phyloP scores from a whole-genome alignment of 192 early-diverging fungal genomes.

The Lunasporangiospora selenospora region DNA sequence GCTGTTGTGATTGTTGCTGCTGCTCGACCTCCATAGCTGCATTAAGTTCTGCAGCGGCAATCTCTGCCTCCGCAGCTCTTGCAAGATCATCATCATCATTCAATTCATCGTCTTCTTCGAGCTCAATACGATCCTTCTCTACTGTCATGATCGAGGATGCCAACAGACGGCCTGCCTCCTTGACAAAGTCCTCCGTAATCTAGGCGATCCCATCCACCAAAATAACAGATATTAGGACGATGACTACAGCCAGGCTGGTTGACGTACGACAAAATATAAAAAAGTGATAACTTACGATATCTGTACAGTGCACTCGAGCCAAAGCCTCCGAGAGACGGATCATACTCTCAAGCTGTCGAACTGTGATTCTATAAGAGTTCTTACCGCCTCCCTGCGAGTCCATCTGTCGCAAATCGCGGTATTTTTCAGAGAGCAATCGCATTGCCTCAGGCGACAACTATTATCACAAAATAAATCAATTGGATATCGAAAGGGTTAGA shows the following conservation, averaged over 20 bases:
- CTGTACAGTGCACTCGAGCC: slow-evolving; percentile 82
- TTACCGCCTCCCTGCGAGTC: slow-evolving; percentile 75
- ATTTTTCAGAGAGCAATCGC: slow-evolving; percentile 79
- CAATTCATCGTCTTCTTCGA: slow-evolving; percentile 58
- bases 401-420: slow-evolving; percentile 85
- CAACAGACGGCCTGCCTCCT: slow-evolving; percentile 85
- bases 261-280: too few relatives aligned
- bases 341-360: slow-evolving; percentile 96
- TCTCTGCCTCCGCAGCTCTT: slow-evolving; percentile 40
- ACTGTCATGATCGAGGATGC: slow-evolving; percentile 90
- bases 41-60: not conserved
- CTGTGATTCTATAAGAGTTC: slow-evolving; percentile 93
- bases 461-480: not conserved
- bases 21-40: slow-evolving; percentile 35
- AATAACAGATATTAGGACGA: slow-evolving; percentile 8
- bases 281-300: slow-evolving; percentile 49
- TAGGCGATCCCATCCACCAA: too few relatives aligned
- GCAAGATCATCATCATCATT: slow-evolving; percentile 37
- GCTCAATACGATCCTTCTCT: slow-evolving; percentile 77
- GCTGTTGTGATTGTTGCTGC: slow-evolving; percentile 2
- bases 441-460: slow-evolving; percentile 79
- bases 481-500: not conserved
- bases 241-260: too few relatives aligned
- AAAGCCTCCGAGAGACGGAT: slow-evolving; percentile 96
- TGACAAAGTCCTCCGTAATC: slow-evolving; percentile 78